Evolutionary conservation across 1,284 basidiomycete species (phyloP), one percentile per base, ranked within the genome.

Genomic region (Exobasidium rhododendri): DNA sequence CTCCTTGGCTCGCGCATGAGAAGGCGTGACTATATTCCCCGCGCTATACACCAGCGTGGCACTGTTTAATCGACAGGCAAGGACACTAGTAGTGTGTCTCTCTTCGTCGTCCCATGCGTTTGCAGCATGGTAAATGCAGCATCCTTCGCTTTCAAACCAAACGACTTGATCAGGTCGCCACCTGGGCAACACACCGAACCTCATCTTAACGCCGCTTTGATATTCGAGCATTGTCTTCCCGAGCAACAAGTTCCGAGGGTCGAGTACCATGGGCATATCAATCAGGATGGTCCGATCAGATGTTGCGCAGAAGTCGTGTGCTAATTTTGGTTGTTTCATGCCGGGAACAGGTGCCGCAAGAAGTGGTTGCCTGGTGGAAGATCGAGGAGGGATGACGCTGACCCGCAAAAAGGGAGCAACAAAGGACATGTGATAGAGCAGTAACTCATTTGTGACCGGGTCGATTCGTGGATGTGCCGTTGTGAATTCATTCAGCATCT

Each of bases 231-330:
- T 77, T 1, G 83, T 82, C 55, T 79, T 74, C 6, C 82, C 82
- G 3, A 66, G 67, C n/a, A 80, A 65, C 28, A 84, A 69, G 59
- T 84, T 84, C 57, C 80, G 68, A 5, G 83, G 82, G 47, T 83
- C 79, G 47, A 84, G 80, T 0, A 82, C 82, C 1, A 84, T 78
- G 0, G 83, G 83, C 2, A 83, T 77, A 67, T 84, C 83, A 67
- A 84, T 77, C 49, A 84, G 74, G 58, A 83, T 74, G 1, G 83
- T 82, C 20, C 65, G 54, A 0, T 80, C 80, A 13, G 77, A 72
- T 0, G 82, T 82, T 4, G 78, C 81, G 22, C 79, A 83, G 67
- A 83, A 83, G 69, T 84, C 83, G 70, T 84, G 83, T 83, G 83
- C 83, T 81, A 83, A 81, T 70, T 77, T 75, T 17, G 80, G 77